Evolutionary conservation across 805 yeast species (phyloP), one percentile per base, ranked within the genome.

Genomic region (Pichia heedii): DNA sequence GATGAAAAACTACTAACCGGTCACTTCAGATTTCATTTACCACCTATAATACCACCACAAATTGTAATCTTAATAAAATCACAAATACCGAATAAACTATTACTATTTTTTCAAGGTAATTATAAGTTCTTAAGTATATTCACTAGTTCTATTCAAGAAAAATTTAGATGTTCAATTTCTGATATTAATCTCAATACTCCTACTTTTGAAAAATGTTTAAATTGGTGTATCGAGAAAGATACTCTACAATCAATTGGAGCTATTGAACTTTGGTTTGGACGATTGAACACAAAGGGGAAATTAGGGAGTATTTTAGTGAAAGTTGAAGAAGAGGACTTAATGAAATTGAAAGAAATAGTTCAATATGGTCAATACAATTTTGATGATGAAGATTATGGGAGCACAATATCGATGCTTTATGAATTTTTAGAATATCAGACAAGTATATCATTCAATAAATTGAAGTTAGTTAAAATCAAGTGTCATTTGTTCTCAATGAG

Each of bases 1-100:
- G 40, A 32, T 1, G 37, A 38, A n/a, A 33, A 38, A 6, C 26
- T 53, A 20, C 43, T 42, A 21, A 48, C 56, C 13, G 65, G 66
- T 0, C 58, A 57, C 43, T 54, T 61, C 33, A 49, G 65, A 41
- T 61, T 54, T 50, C 55, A 55, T 39, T 42, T 58, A 29, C 51
- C 56, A 18, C 52, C 50, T 16, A 41, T 56, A 1, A 41, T 61
- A 4, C 58, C 60, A 2, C 57, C 54, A 11, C 66, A 61, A 32
- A 33, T 60, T 5, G 15, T 58, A 4, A 51, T 61, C 2, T 44
- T 61, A 21, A 50, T 61, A 8, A 58, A 56, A 33, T 36, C 50
- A 16, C 37, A 42, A 15, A 18, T 35, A 3, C 15, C 7, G 1
- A 40, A 39, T 18, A 37, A 33, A 26, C 5, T 49, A 24, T 15